Evolutionary conservation across 495 filamentous ascomycete species (phyloP).

Genomic region (Gamarada debralockiae): DNA sequence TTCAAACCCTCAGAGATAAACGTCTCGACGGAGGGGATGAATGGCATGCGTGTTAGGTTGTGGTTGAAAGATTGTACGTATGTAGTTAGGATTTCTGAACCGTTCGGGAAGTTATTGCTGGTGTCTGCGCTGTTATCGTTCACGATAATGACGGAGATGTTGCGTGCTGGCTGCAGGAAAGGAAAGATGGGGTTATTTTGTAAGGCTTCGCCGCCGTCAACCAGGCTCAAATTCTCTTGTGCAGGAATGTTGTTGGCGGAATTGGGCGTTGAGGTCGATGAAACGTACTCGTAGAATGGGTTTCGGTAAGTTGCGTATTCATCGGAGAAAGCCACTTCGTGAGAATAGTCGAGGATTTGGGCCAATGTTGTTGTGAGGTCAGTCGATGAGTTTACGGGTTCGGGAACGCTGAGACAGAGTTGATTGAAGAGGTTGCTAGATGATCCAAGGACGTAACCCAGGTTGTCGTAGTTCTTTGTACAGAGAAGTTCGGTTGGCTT

Average conservation of each 20-base stretch:
- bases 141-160: slow-evolving; percentile 40
- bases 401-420: slow-evolving; percentile 25
- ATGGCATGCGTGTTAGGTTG: slow-evolving; percentile 33
- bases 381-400: slow-evolving; percentile 3
- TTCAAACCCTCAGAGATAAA: slow-evolving; percentile 37
- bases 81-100: slow-evolving; percentile 35
- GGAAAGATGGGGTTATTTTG: slow-evolving; percentile 47
- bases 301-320: slow-evolving; percentile 37
- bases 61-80: slow-evolving; percentile 32
- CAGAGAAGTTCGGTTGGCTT: slow-evolving; percentile 27
- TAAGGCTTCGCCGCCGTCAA: slow-evolving; percentile 37
- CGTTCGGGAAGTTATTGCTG: slow-evolving; percentile 36
- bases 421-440: slow-evolving; percentile 35
- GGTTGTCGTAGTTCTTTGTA: slow-evolving; percentile 43
- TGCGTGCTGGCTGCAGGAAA: slow-evolving; percentile 35
- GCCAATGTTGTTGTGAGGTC: slow-evolving; percentile 18
- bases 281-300: slow-evolving; percentile 37
- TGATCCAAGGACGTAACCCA: slow-evolving; percentile 46
- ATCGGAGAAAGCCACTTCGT: slow-evolving; percentile 23
- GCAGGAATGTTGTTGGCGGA: slow-evolving; percentile 25
- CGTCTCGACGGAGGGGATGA: slow-evolving; percentile 30
- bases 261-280: slow-evolving; percentile 21
- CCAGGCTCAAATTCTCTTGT: slow-evolving; percentile 28
- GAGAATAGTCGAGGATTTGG: slow-evolving; percentile 16
- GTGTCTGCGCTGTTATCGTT: slow-evolving; percentile 44